These are phyloP conservation scores for Aspergillus carbonarius DNA, from an alignment of 2,329 filamentous ascomycete species.

Conservation along the genomic window DNA sequence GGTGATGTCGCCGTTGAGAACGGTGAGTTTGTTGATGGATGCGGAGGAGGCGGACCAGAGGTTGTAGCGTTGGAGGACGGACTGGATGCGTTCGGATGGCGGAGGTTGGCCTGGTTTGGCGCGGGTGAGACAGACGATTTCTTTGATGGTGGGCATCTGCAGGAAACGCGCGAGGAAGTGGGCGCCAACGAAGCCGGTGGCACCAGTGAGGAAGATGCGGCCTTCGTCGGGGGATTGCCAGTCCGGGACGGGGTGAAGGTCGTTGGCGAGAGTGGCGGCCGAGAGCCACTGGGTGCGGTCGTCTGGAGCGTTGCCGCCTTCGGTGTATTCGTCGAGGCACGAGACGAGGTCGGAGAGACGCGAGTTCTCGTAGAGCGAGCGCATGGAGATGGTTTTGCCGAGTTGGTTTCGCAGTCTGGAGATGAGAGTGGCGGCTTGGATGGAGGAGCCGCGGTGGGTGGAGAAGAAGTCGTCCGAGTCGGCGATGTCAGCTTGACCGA, in stretches of 20 bases:
- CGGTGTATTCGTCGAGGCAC: conserved; percentile 1
- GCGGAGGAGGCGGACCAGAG: background rate
- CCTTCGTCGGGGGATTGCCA: conserved; percentile 10
- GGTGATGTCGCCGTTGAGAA: conserved; percentile 60
- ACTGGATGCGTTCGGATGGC: conserved; percentile 23
- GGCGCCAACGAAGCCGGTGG: conserved; percentile 79
- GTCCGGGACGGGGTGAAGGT: background rate
- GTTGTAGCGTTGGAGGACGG: conserved; percentile 55
- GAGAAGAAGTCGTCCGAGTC: conserved; percentile 11
- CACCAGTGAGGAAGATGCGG: conserved; percentile 62
- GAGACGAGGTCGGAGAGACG: conserved; percentile 2
- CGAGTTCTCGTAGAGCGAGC: conserved; percentile 4
- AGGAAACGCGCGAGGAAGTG: conserved; percentile 71
- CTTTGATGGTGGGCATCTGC: conserved; percentile 48
- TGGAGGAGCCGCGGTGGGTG: conserved; percentile 8
- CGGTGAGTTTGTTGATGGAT: conserved; percentile 11
- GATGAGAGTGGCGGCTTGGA: conserved; percentile 10
- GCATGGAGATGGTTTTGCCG: conserved; percentile 9
- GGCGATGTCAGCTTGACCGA: background rate
- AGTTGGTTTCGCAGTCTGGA: background rate
- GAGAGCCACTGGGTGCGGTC: conserved; percentile 1
- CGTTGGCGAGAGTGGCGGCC: background rate
- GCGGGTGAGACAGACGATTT: conserved; percentile 70
- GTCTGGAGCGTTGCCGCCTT: conserved; percentile 10
- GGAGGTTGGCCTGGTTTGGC: conserved; percentile 50